Evolutionary conservation across 768 basidiomycete genomes (phyloP), one percentile per base, ranked within the genome.

Genomic region (Collybia nuda): DNA sequence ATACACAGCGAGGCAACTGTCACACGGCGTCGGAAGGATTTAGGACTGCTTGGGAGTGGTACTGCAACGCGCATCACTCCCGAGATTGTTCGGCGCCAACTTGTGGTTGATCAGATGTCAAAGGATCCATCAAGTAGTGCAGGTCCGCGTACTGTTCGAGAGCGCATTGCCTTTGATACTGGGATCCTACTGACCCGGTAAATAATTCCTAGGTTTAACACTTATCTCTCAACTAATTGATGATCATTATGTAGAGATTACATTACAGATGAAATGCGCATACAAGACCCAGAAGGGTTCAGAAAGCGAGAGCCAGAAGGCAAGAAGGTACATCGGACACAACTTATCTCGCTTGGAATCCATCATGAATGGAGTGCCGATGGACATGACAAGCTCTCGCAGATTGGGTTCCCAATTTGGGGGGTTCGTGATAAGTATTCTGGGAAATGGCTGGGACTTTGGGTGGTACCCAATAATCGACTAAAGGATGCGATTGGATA

Each of bases 311-410:
- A n/a, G n/a, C n/a, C 48, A 3, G 51, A 54, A 1, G 24, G 24
- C 24, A 70, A 67, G 40, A 67, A 65, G 26, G 51, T 67, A 5
- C 45, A 55, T 24, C 38, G 58, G 8, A 47, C 29, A 0, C 15
- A 22, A 5, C 41, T 65, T 6, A 51, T 52, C 5, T 35, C 52
- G 1, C 44, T 69, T 36, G 70, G 70, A 1, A 54, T 58, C 3
- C 47, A 71, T 53, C 58, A 67, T 36, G 59, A 63, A 21, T 72
- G 70, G 67, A 59, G 56, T 42, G 63, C 55, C 6, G 65, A 71
- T 60, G 70, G 70, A 1, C 66, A 72, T 46, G 66, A 70, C 49
- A 72, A 72, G 48, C 57, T 72, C 2, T 40, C 42, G 7, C 42
- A 23, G 9, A 64, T 69, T 40, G 66, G 70, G 1, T 70, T 71